Base-by-base conservation (phyloP, 345 rosid species). In the Fremontodendron californicum region DNA sequence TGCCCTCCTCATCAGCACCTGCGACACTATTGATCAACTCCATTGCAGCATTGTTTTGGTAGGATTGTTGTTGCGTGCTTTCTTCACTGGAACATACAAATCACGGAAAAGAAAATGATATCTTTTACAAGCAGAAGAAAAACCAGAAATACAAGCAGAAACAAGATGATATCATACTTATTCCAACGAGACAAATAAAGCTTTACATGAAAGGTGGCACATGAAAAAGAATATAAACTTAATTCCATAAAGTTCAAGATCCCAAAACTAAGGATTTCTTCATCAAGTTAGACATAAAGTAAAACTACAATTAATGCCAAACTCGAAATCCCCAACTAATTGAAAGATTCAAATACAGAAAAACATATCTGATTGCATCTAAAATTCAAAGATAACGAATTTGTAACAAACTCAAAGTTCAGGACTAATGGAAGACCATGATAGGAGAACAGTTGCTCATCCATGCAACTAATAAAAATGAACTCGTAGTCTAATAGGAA, bases 1-100 rank as follows among this genome's bases (percentile, higher is more conserved):
- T 87, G 46, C 98, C 98, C 81, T 96, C 99, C 85, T 94, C 99
- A 72, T 96, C 99, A 80, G 81, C 82, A 79, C 93, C 93, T 42
- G 88, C 86, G 45, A 94, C 92, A 74, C 92, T 90, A 78, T 87
- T 89, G 66, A 96, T 94, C 91, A 93, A 84, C 81, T 94, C 95
- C 94, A 96, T 90, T 0, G 98, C 89, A 62, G 95, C 88, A 88
- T 78, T 90, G 80, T 84, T 90, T 83, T 90, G 94, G 61, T 90
- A 91, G 16, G 76, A 73, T 61, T 81, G 85, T 61, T 88, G 93
- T 29, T 84, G 92, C 11, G 85, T 80, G 85, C 94, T 87, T 25
- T 78, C 92, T 82, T 87, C 93, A 80, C 99, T 96, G 88, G 75
- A 83, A 78, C 12, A 77, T 37, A 42, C 35, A 67, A 60, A 45